These are phyloP conservation scores for Pythium catenulatum DNA, from an alignment of 352 stramenopile genomes.

Conservation along the genomic window DNA sequence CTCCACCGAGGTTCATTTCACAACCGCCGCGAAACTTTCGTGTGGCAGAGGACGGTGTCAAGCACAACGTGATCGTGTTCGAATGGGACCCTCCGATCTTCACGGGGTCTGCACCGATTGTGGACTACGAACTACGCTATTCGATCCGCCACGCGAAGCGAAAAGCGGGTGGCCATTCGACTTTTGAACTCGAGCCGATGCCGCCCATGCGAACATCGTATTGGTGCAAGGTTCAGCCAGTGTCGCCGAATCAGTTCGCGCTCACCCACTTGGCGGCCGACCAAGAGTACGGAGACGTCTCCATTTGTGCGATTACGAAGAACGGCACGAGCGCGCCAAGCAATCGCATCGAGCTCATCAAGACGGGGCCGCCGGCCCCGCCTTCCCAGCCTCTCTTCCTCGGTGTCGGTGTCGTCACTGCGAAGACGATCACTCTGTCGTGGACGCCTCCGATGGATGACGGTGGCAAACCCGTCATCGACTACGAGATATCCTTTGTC, in stretches of 20 bases:
- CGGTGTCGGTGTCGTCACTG: slow-evolving; percentile 70
- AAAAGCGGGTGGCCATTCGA: neutral
- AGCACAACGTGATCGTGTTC: slow-evolving; percentile 71
- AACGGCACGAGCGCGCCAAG: slow-evolving; percentile 75
- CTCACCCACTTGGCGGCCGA: slow-evolving; percentile 67
- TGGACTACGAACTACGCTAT: slow-evolving; percentile 82
- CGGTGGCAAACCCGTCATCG: slow-evolving; percentile 75
- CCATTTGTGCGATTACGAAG: slow-evolving; percentile 72
- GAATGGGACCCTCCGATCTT: slow-evolving; percentile 86
- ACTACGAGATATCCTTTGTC: slow-evolving; percentile 83
- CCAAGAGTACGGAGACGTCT: slow-evolving; percentile 74
- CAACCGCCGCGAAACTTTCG: slow-evolving; percentile 82
- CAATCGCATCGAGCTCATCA: slow-evolving; percentile 68
- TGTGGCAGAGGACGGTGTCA: slow-evolving; percentile 58
- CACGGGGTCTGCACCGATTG: slow-evolving; percentile 78
- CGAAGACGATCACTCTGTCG: slow-evolving; percentile 79
- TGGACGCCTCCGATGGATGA: slow-evolving; percentile 81
- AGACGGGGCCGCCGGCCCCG: slow-evolving; percentile 60
- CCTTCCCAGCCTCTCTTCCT: slow-evolving; percentile 76
- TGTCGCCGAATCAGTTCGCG: slow-evolving; percentile 71
- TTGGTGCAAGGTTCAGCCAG: slow-evolving; percentile 77
- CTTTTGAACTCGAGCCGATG: slow-evolving; percentile 43
- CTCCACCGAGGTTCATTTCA: slow-evolving; percentile 70
- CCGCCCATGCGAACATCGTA: slow-evolving; percentile 63
- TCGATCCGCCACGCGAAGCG: slow-evolving; percentile 56